Base-by-base conservation (phyloP, 257 asterid genomes). In the Dorcoceras hygrometricum region DNA sequence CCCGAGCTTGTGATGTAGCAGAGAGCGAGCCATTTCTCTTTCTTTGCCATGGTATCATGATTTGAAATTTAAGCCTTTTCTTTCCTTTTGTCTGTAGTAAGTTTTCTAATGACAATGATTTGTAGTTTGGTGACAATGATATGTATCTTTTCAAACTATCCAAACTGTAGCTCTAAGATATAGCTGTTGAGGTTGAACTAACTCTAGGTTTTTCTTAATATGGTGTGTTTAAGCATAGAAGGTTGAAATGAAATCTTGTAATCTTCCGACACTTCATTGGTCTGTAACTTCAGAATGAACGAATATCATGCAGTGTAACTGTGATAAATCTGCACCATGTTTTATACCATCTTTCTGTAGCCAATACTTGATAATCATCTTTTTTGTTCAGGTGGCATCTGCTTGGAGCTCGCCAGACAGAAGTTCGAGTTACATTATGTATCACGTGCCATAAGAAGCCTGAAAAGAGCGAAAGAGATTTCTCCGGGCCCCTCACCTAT, bases 351-450 rank as follows among this genome's bases (percentile, higher is more conserved):
- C 34, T 39, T 12, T 26, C 26, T 25, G 61, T 32, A 62, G 24
- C 63, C 4, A 55, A 26, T 9, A 24, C 29, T 23, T 39, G 16
- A 57, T 43, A 56, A n/a, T 43, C 31, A 4, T 58, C 56, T 46
- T 75, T 50, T 71, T 53, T 77, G 71, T 65, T 62, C 81, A 93
- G 97, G 96, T 77, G 90, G 87, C 62, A 76, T 83, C 54, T 93
- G 99, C 68, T 83, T 90, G 95, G 94, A 86, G 85, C 88, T 93
- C 48, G 97, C 99, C 26, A 87, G 82, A 72, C 84, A 78, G 77
- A 80, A 81, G 74, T 76, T 87, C 27, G 97, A 90, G 74, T 74
- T 95, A n/a, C 80, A 76, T 12, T 93, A 82, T 79, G 63, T 93
- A 67, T 72, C 82, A 55, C 73, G 66, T 31, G 95, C 96, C 70